phyloP scores from a whole-genome alignment of 2,329 filamentous ascomycete genomes.

The Xylariaceae sp. region DNA sequence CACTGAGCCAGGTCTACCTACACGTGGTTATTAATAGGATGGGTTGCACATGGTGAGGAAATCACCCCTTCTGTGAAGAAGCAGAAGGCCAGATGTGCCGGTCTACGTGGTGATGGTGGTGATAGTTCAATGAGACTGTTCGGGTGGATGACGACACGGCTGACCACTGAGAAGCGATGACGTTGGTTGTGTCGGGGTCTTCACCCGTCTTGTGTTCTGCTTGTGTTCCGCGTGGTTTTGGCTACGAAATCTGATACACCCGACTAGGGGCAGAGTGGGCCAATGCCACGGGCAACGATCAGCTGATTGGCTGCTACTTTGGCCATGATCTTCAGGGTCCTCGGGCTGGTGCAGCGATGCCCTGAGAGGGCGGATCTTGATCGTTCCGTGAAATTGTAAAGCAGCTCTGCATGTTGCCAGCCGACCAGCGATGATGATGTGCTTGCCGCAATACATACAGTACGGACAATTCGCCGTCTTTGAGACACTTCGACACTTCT shows the following conservation, averaged over 20 bases:
- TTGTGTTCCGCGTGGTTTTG: slow-evolving; percentile 8
- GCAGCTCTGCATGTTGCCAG: slow-evolving; percentile 13
- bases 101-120: slow-evolving; percentile 14
- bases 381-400: no score
- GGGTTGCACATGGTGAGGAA: no score
- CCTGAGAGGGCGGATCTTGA: slow-evolving; percentile 17
- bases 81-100: neutral
- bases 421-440: no score
- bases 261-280: slow-evolving; percentile 12
- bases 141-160: slow-evolving; percentile 27
- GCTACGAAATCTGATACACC: slow-evolving; percentile 10
- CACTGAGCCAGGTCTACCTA: no score
- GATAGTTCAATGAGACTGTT: no score
- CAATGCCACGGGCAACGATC: slow-evolving; percentile 11
- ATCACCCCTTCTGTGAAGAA: no score
- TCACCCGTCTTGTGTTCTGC: slow-evolving; percentile 10
- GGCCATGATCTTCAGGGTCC: slow-evolving; percentile 28
- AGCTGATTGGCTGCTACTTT: slow-evolving; percentile 21
- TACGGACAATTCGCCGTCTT: no score
- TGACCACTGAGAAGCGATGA: slow-evolving; percentile 22
- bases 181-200: slow-evolving; percentile 21
- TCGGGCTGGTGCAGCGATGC: slow-evolving; percentile 18
- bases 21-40: no score
- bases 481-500: no score
- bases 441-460: no score